Conservation (phyloP, 345 rosid genomes). For the Bretschneidera sinensis region DNA sequence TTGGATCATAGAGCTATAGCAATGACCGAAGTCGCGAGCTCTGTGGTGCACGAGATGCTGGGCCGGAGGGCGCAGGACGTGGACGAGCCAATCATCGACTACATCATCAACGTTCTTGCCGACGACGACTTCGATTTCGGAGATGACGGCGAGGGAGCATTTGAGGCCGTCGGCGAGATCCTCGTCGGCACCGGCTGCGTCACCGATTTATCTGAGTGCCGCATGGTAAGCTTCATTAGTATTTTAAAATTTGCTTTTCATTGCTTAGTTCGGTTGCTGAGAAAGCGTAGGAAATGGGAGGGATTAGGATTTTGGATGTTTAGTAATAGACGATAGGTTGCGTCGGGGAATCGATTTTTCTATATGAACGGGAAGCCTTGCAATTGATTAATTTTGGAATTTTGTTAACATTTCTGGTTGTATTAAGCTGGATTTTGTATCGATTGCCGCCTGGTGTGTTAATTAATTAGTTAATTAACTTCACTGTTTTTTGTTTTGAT, state of each 20-base stretch:
- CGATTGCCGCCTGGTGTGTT: no score
- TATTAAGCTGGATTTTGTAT: no score
- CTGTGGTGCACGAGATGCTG: constrained; percentile 83
- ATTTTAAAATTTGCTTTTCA: no score
- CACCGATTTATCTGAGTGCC: constrained; percentile 72
- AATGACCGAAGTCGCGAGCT: constrained; percentile 89
- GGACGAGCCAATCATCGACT: constrained; percentile 88
- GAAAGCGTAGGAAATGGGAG: no score
- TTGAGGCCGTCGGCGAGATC: constrained; percentile 88
- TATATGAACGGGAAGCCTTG: no score
- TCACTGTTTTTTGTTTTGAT: no score
- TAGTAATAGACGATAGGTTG: no score
- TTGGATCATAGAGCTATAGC: constrained; percentile 1
- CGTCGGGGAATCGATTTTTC: no score
- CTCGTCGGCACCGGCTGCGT: constrained; percentile 89
- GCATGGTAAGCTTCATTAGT: constrained; percentile 34
- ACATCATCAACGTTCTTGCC: constrained; percentile 95
- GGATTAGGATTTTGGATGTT: no score
- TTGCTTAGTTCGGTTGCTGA: no score
- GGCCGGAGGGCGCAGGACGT: constrained; percentile 69
- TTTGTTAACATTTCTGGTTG: no score
- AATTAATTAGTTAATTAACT: not conserved
- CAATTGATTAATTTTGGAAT: no score
- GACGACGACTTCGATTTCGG: constrained; percentile 98
- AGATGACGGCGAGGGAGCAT: constrained; percentile 84